These are phyloP conservation scores for Arabis alpina DNA, from an alignment of 345 rosid species.

Conservation along the genomic window DNA sequence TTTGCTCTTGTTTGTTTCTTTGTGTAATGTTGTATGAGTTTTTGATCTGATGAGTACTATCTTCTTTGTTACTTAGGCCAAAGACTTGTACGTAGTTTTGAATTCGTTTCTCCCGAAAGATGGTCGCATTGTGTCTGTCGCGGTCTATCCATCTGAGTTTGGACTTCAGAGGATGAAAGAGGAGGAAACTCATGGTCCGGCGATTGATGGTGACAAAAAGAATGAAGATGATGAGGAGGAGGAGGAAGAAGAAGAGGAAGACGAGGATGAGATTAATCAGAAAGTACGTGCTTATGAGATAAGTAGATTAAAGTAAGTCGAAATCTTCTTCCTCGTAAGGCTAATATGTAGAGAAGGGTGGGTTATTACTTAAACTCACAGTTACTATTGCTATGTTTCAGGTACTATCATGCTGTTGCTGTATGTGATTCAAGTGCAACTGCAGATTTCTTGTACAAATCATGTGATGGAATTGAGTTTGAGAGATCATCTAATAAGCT, in stretches of 20 bases:
- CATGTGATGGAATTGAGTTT: constrained; percentile 88
- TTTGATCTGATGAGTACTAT: constrained; percentile 3
- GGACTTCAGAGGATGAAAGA: constrained; percentile 90
- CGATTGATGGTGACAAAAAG: constrained; percentile 57
- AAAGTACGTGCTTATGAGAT: constrained; percentile 78
- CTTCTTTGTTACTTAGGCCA: constrained; percentile 56
- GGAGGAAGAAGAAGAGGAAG: constrained; percentile 50
- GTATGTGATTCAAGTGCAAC: constrained; percentile 87
- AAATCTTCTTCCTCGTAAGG: not conserved
- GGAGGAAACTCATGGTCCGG: constrained; percentile 94
- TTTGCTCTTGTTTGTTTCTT: not conserved
- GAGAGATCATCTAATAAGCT: constrained; percentile 93
- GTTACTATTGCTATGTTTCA: constrained; percentile 26
- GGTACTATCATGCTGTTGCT: constrained; percentile 86
- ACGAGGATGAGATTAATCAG: constrained; percentile 53
- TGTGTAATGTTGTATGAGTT: not conserved
- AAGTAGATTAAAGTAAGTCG: constrained; percentile 73
- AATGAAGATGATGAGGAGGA: constrained; percentile 45
- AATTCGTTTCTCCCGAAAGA: constrained; percentile 83
- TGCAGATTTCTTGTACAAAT: constrained; percentile 77
- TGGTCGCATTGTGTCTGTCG: constrained; percentile 71
- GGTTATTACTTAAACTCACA: not conserved
- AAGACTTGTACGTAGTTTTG: constrained; percentile 77
- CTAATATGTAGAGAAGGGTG: not conserved
- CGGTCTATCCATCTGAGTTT: constrained; percentile 90